These are phyloP conservation scores for Phytopythium cucurbitacearum DNA, from an alignment of 352 stramenopile species.

Conservation along the genomic window DNA sequence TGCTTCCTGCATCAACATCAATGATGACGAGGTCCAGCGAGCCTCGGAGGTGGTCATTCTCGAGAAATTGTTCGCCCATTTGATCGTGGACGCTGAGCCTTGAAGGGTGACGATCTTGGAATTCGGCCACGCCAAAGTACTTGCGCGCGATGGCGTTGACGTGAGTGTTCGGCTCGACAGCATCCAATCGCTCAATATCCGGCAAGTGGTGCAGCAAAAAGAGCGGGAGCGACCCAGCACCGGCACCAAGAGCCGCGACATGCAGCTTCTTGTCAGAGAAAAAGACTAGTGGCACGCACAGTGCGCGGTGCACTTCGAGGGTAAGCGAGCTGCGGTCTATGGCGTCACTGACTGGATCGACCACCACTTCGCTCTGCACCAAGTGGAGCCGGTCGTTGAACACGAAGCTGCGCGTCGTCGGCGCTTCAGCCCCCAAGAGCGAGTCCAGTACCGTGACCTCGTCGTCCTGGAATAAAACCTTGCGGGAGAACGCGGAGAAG, in stretches of 20 bases:
- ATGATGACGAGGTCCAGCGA: conserved; percentile 46
- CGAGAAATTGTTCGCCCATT: conserved; percentile 42
- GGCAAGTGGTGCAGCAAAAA: conserved; percentile 42
- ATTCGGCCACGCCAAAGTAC: conserved; percentile 37
- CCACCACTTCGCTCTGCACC: conserved; percentile 63
- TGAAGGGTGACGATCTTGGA: conserved; percentile 11
- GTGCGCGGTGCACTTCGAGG: conserved; percentile 65
- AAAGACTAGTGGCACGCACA: conserved; percentile 41
- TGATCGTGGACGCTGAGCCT: conserved; percentile 34
- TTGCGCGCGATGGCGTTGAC: conserved; percentile 39
- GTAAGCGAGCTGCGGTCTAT: conserved; percentile 42
- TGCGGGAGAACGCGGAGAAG: conserved; percentile 47
- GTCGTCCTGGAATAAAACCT: conserved; percentile 43
- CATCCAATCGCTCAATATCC: conserved; percentile 34
- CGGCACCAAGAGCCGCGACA: conserved; percentile 49
- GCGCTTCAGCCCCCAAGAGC: conserved; percentile 24
- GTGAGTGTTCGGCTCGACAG: conserved; percentile 45
- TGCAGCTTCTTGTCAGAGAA: conserved; percentile 10
- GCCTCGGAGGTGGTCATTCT: conserved; percentile 8
- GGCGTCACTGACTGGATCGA: conserved; percentile 10
- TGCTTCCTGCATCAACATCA: conserved; percentile 59
- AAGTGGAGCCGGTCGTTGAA: conserved; percentile 72
- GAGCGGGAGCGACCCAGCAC: conserved; percentile 46
- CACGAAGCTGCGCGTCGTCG: conserved; percentile 53
- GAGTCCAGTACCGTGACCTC: conserved; percentile 65